Evolutionary conservation across 768 basidiomycete genomes (phyloP), one percentile per base, ranked within the genome.

Genomic region (Rickenella mellea): DNA sequence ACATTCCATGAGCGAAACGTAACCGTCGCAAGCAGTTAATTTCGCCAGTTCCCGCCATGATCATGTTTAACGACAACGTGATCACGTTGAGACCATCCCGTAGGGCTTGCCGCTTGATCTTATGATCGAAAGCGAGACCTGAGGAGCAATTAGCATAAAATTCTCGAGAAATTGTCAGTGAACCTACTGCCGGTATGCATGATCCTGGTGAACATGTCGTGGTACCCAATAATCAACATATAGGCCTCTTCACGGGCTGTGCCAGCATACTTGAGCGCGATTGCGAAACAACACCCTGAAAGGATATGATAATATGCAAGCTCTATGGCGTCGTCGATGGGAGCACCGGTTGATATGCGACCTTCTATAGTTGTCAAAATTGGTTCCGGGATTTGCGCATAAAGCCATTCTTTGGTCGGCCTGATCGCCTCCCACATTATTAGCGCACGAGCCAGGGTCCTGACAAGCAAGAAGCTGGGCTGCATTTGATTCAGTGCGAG

Each of bases 41-140:
- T 59, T 98, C 92, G 3, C 96, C 96, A 0, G 92, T 94, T 8
- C 96, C 96, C 2, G 94, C 91, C 89, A 98, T 94, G 31, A 98
- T 84, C 74, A 94, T 84, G 55, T 86, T 80, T 25, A 96, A 64
- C 1, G 92, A 71, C 27, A 96, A 71, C 0, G 88, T 84, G 42
- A 98, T 83, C 29, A 93, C 65, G 54, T 87, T 93, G 27, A 97
- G 67, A 3, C 88, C 89, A 52, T 91, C 88, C 10, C 92, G 74
- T 19, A 93, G 75, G 3, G 90, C 83, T 5, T 84, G 80, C 2
- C 92, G 80, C 53, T 85, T 83, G 57, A 97, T 90, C 53, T 83
- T 83, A 45, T 83, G 80, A 55, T 96, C 90, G 51, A 90, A 94
- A 0, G 83, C 73, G 27, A 78, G 69, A 1, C 79, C 90, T 89